A percentile compares a stretch with the other conserved stretches of the same genome.
phyloP scores from a whole-genome alignment of 2,329 filamentous ascomycete genomes.

The Sphaceloma murrayae region DNA sequence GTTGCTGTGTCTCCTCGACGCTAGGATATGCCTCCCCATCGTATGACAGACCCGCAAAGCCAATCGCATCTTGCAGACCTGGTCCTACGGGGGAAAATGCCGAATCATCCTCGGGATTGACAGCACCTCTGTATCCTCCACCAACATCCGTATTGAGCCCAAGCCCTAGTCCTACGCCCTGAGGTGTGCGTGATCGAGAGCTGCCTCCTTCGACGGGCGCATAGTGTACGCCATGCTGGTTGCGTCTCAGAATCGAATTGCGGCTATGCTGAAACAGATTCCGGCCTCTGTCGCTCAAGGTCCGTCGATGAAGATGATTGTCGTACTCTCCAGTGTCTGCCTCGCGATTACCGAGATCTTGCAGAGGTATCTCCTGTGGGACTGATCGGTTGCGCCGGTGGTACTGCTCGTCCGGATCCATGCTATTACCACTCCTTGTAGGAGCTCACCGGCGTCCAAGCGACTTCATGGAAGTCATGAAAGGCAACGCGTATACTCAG shows the following conservation, averaged over 20 bases:
- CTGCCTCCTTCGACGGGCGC: conserved; percentile 45
- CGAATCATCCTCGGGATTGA: conserved; percentile 28
- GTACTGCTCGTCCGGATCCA: conserved; percentile 42
- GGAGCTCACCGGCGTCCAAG: neutral
- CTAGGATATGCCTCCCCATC: conserved; percentile 28
- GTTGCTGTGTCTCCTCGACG: conserved; percentile 19
- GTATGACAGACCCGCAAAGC: conserved; percentile 39
- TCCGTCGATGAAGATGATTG: conserved; percentile 32
- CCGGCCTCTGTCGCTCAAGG: conserved; percentile 41
- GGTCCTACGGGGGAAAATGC: conserved; percentile 37
- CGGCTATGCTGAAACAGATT: conserved; percentile 37
- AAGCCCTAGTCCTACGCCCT: conserved; percentile 4
- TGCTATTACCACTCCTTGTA: conserved; percentile 22
- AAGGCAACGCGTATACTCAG: neutral
- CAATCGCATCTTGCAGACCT: conserved; percentile 42
- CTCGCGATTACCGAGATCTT: conserved; percentile 38
- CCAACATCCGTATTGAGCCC: conserved; percentile 9
- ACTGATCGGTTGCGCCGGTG: conserved; percentile 40
- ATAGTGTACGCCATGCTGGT: conserved; percentile 39
- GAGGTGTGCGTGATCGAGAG: conserved; percentile 32
- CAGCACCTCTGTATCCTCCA: neutral
- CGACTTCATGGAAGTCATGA: too few relatives aligned
- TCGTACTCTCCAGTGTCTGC: conserved; percentile 25
- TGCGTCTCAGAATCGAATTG: conserved; percentile 25
- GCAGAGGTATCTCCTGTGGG: conserved; percentile 61